Percentiles rank a stretch among this genome's conserved stretches.
Evolutionary conservation across 805 yeast genomes (phyloP).

Genomic region (Yarrowia sp.): DNA sequence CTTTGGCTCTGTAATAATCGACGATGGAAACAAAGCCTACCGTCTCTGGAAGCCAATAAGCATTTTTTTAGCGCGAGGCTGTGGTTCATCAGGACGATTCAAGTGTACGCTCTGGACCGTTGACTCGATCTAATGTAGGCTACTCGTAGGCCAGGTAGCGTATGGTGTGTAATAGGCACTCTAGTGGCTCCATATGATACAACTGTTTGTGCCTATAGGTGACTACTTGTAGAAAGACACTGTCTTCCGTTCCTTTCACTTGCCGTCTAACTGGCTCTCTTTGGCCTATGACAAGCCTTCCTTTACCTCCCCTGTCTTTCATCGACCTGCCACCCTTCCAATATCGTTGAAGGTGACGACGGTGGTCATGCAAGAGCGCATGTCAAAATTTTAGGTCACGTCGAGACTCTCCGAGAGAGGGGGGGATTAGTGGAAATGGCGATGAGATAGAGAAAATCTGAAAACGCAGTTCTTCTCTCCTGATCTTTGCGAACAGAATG

Average conservation of each 20-base stretch:
- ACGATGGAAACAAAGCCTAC: not conserved
- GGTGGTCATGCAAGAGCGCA: constrained; percentile 27
- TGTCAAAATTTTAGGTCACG: constrained; percentile 11
- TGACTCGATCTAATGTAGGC: too few relatives aligned
- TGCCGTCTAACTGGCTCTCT: not conserved
- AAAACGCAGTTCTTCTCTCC: too few relatives aligned
- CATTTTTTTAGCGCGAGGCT: too few relatives aligned
- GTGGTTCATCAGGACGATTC: too few relatives aligned
- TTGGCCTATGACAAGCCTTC: constrained; percentile 9
- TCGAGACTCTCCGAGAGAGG: not conserved
- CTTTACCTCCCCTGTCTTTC: constrained; percentile 11
- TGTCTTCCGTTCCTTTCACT: not conserved
- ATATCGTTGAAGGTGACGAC: constrained; percentile 27
- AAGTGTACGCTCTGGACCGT: too few relatives aligned
- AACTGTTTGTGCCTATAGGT: too few relatives aligned
- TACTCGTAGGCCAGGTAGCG: too few relatives aligned
- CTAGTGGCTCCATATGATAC: too few relatives aligned
- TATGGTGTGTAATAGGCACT: too few relatives aligned
- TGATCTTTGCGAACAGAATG: too few relatives aligned
- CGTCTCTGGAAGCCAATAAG: not conserved
- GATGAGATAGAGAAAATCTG: not conserved
- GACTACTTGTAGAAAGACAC: too few relatives aligned
- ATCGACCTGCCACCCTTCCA: constrained; percentile 9
- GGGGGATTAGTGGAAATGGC: not conserved
- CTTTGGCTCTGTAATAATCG: not conserved